Conservation (phyloP, 768 basidiomycete species). For the Phylloporus scabripes region DNA sequence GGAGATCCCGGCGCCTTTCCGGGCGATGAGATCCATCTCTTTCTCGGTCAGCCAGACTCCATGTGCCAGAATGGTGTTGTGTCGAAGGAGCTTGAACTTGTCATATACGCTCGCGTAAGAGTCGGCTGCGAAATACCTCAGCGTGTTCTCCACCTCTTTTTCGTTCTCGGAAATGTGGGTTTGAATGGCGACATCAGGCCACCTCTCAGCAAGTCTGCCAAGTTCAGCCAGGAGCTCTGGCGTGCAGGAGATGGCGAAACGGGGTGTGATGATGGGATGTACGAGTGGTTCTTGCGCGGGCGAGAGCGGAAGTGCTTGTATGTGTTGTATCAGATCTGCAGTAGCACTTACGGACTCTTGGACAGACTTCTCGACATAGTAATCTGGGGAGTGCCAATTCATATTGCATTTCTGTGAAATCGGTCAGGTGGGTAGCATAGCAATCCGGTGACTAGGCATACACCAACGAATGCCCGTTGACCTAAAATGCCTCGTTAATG, state of each 20-base stretch:
- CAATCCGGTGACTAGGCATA: slow-evolving; percentile 33
- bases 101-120: slow-evolving; percentile 86
- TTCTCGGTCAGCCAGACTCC: slow-evolving; percentile 70
- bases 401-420: slow-evolving; percentile 31
- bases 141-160: slow-evolving; percentile 62
- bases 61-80: slow-evolving; percentile 84
- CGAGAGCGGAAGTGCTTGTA: slow-evolving; percentile 48
- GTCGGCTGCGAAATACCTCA: slow-evolving; percentile 57
- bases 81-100: slow-evolving; percentile 62
- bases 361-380: slow-evolving; percentile 63
- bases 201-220: slow-evolving; percentile 50
- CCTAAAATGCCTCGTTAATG: slow-evolving; percentile 36
- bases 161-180: slow-evolving; percentile 90
- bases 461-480: slow-evolving; percentile 82
- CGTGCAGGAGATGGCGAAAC: slow-evolving; percentile 93
- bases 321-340: slow-evolving; percentile 57
- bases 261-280: slow-evolving; percentile 87
- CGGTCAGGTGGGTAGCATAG: slow-evolving; percentile 4
- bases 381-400: slow-evolving; percentile 60
- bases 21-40: slow-evolving; percentile 69
- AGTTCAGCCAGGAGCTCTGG: slow-evolving; percentile 58
- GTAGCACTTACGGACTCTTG: slow-evolving; percentile 60
- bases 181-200: slow-evolving; percentile 71
- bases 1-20: slow-evolving; percentile 66
- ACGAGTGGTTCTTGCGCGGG: slow-evolving; percentile 52